Evolutionary conservation across 495 filamentous ascomycete species (phyloP).

Genomic region (Neurospora sp.): DNA sequence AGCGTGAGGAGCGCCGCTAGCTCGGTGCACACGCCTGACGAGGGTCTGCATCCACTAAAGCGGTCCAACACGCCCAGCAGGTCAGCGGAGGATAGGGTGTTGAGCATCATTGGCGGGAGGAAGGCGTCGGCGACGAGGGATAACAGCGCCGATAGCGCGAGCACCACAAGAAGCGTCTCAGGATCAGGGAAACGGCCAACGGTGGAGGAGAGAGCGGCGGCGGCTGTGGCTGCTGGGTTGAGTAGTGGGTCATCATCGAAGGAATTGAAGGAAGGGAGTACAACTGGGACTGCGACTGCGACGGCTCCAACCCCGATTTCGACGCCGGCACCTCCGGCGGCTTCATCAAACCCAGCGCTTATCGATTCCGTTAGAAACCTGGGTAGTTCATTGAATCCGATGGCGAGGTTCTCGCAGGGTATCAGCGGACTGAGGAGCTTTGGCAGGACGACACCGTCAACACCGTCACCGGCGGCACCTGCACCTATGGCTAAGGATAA

Average conservation of each 20-base stretch:
- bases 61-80: slow-evolving; percentile 22
- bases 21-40: slow-evolving; percentile 33
- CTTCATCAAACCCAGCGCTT: slow-evolving; percentile 45
- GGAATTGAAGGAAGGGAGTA: slow-evolving; percentile 24
- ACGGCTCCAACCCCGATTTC: background rate
- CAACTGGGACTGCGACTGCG: background rate
- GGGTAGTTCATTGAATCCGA: slow-evolving; percentile 72
- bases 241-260: background rate
- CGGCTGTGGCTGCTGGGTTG: slow-evolving; percentile 28
- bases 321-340: slow-evolving; percentile 20
- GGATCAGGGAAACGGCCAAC: background rate
- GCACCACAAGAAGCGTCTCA: slow-evolving; percentile 44
- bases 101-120: slow-evolving; percentile 50
- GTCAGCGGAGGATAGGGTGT: slow-evolving; percentile 42
- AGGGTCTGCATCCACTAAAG: slow-evolving; percentile 12
- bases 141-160: slow-evolving; percentile 61
- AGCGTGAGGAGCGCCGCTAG: slow-evolving; percentile 23
- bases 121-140: slow-evolving; percentile 45
- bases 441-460: slow-evolving; percentile 42
- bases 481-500: slow-evolving; percentile 25
- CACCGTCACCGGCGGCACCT: slow-evolving; percentile 4
- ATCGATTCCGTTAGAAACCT: slow-evolving; percentile 78
- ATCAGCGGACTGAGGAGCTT: slow-evolving; percentile 66
- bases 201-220: slow-evolving; percentile 28
- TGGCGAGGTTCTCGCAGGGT: slow-evolving; percentile 60